Evolutionary conservation across 1,284 basidiomycete species (phyloP).

Genomic region (Sporisorium graminicola): DNA sequence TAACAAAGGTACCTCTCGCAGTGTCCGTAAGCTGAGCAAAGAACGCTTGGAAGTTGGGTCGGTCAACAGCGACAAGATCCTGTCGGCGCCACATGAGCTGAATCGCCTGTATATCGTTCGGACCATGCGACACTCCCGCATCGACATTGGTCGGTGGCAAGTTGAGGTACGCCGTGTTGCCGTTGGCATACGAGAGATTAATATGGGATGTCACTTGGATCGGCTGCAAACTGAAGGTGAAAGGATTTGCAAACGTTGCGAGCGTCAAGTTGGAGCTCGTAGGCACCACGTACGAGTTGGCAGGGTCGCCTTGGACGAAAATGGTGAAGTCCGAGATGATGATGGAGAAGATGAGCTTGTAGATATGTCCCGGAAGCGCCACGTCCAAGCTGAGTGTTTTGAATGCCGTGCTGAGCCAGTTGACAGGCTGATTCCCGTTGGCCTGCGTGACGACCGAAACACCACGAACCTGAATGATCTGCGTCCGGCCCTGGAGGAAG

Average conservation of each 20-base stretch:
- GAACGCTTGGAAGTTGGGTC: constrained; percentile 75
- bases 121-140: constrained; percentile 79
- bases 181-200: constrained; percentile 73
- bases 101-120: constrained; percentile 73
- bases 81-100: constrained; percentile 73
- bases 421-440: constrained; percentile 73
- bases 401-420: constrained; percentile 80
- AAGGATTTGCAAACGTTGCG: constrained; percentile 81
- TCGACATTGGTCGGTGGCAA: constrained; percentile 73
- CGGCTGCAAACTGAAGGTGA: constrained; percentile 80
- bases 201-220: constrained; percentile 75
- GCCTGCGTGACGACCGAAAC: constrained; percentile 74
- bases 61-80: constrained; percentile 75
- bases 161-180: constrained; percentile 76
- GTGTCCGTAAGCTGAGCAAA: constrained; percentile 76
- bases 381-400: constrained; percentile 77
- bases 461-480: constrained; percentile 76
- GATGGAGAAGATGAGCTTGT: constrained; percentile 79
- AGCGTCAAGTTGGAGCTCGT: constrained; percentile 73
- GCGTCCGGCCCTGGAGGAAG: constrained; percentile 77
- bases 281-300: constrained; percentile 52
- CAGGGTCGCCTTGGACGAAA: constrained; percentile 71
- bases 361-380: constrained; percentile 77
- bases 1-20: constrained; percentile 72
- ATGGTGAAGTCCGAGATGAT: constrained; percentile 76